Percentiles rank a stretch among this genome's conserved stretches.
These are phyloP conservation scores for Kurtzmaniella quercitrusa DNA, from an alignment of 1,139 yeast species.

Conservation along the genomic window DNA sequence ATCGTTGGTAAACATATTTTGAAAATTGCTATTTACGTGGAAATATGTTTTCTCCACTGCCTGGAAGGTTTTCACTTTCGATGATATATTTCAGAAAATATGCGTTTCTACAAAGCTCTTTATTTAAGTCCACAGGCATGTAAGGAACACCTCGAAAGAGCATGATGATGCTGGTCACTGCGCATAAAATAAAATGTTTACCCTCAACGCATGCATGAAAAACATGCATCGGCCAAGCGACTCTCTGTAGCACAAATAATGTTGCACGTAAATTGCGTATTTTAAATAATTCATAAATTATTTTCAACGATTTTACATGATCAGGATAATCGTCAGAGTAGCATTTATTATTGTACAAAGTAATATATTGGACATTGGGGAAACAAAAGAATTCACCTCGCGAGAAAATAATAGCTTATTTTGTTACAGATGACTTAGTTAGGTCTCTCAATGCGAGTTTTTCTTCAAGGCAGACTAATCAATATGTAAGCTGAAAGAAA, in stretches of 20 bases:
- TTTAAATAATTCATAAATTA: neutral
- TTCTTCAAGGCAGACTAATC: neutral
- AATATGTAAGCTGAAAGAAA: neutral
- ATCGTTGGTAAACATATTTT: too few relatives aligned
- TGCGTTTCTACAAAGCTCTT: neutral
- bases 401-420: neutral
- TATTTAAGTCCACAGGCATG: slow-evolving; percentile 1
- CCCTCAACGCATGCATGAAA: neutral
- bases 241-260: neutral
- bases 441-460: neutral
- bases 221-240: slow-evolving; percentile 1
- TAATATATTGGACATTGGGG: neutral
- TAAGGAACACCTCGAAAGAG: slow-evolving; percentile 3
- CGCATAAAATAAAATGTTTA: neutral
- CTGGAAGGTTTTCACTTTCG: neutral
- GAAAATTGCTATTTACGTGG: too few relatives aligned
- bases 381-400: neutral
- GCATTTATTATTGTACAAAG: neutral
- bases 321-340: neutral
- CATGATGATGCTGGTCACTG: slow-evolving; percentile 2
- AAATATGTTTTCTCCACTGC: too few relatives aligned
- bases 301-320: neutral
- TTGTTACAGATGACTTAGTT: neutral
- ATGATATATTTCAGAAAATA: neutral
- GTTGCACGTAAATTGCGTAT: neutral